Evolutionary conservation across 2,329 filamentous ascomycete species (phyloP).

Genomic region (Cercospora janseana): DNA sequence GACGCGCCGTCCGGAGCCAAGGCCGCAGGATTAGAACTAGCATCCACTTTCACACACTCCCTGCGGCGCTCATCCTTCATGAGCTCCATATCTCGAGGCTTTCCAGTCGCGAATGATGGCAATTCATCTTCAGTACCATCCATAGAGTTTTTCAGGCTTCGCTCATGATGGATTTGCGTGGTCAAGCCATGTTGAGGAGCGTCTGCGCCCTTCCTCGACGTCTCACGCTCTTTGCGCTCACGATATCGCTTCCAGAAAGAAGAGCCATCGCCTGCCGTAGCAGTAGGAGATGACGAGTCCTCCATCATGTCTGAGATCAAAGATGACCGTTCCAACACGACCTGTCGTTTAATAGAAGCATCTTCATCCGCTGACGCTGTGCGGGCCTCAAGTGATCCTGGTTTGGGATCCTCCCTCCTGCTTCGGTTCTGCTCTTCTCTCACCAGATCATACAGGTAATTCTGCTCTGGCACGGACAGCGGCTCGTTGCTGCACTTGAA

Average conservation of each 20-base stretch:
- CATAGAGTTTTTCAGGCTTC: not conserved
- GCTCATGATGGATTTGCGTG: not conserved
- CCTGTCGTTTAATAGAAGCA: not conserved
- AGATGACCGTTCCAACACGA: not conserved
- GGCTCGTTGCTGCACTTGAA: slow-evolving; percentile 12
- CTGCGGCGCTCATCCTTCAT: not conserved
- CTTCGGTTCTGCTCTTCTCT: slow-evolving; percentile 20
- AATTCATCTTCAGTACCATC: not conserved
- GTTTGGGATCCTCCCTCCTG: slow-evolving; percentile 16
- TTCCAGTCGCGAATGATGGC: not conserved
- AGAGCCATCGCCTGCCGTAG: not conserved
- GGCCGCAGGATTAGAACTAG: not conserved
- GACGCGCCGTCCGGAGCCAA: slow-evolving; percentile 8
- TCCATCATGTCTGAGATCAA: not conserved
- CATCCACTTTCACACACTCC: not conserved
- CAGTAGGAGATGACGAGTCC: too few species aligned
- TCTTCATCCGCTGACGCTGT: not conserved
- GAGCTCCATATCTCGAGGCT: not conserved
- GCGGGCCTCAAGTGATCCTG: not conserved
- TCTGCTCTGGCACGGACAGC: slow-evolving; percentile 17
- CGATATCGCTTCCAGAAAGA: slow-evolving; percentile 17
- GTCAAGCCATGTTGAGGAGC: not conserved
- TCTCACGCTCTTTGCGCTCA: slow-evolving; percentile 7
- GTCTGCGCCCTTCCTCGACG: too few species aligned
- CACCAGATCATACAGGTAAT: slow-evolving; percentile 18